A percentile compares a stretch with the other conserved stretches of the same genome.
Conservation (phyloP, 2,329 filamentous ascomycete genomes). For the Neonectria magnoliae region DNA sequence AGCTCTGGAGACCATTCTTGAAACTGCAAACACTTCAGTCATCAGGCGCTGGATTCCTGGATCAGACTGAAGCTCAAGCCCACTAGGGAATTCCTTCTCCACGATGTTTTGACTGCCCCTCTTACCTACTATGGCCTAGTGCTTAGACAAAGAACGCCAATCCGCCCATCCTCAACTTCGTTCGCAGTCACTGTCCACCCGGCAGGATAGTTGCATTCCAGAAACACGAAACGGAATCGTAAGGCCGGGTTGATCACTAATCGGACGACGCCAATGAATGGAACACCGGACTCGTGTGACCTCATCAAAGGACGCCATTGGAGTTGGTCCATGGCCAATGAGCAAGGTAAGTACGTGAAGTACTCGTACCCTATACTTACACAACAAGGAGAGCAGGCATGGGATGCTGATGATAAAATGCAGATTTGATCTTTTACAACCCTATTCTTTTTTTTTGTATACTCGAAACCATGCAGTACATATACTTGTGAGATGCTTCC, state of each 20-base stretch:
- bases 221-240: neutral
- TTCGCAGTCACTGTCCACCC: neutral
- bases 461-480: neutral
- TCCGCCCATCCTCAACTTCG: neutral
- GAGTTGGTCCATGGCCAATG: neutral
- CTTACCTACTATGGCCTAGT: slow-evolving; percentile 46
- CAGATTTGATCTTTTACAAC: neutral
- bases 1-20: neutral
- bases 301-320: neutral
- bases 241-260: neutral
- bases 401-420: neutral
- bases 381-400: neutral
- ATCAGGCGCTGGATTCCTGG: neutral
- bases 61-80: too few relatives aligned
- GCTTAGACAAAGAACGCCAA: neutral
- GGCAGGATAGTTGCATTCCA: neutral
- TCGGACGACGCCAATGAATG: neutral
- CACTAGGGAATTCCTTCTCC: neutral
- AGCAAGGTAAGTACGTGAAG: neutral
- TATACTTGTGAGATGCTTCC: neutral
- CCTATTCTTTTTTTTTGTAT: too few relatives aligned
- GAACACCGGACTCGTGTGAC: neutral
- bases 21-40: neutral
- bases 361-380: neutral
- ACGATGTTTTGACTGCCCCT: slow-evolving; percentile 39